phyloP scores from a whole-genome alignment of 345 rosid species.

The Lepidium africanum region DNA sequence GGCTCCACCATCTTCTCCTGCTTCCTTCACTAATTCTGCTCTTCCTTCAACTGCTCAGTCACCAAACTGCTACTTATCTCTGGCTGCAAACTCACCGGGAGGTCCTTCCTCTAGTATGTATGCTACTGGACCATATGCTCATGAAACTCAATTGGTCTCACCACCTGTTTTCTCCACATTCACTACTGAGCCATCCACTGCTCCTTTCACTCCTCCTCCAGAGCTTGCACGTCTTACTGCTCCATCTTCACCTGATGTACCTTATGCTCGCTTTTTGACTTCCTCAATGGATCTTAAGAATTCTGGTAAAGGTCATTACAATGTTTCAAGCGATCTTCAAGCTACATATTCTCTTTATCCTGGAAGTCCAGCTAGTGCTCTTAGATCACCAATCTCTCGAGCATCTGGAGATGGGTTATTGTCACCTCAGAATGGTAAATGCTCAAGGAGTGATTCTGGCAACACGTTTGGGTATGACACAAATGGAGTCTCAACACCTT shows the following conservation, averaged over 20 bases:
- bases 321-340: conserved; percentile 64
- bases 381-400: conserved; percentile 64
- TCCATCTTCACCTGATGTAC: conserved; percentile 97
- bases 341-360: conserved; percentile 67
- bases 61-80: conserved; percentile 66
- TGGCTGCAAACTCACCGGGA: conserved; percentile 82
- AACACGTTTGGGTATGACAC: conserved; percentile 47
- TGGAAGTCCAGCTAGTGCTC: conserved; percentile 84
- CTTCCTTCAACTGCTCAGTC: conserved; percentile 94
- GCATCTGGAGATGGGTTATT: conserved; percentile 55
- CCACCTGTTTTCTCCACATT: conserved; percentile 94
- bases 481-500: conserved; percentile 42
- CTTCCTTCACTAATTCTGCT: conserved; percentile 85
- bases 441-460: conserved; percentile 60
- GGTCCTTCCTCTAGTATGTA: conserved; percentile 85
- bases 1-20: conserved; percentile 98
- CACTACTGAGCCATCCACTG: conserved; percentile 97
- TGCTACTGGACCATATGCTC: conserved; percentile 97
- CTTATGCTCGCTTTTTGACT: conserved; percentile 84
- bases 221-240: conserved; percentile 93
- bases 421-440: conserved; percentile 61
- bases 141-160: conserved; percentile 88
- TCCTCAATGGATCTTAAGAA: conserved; percentile 57
- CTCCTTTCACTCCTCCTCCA: conserved; percentile 96
- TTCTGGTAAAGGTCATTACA: conserved; percentile 44